A percentile compares a stretch with the other conserved stretches of the same genome.
Conservation (phyloP, 2,329 filamentous ascomycete species). For the Talaromyces sp. region DNA sequence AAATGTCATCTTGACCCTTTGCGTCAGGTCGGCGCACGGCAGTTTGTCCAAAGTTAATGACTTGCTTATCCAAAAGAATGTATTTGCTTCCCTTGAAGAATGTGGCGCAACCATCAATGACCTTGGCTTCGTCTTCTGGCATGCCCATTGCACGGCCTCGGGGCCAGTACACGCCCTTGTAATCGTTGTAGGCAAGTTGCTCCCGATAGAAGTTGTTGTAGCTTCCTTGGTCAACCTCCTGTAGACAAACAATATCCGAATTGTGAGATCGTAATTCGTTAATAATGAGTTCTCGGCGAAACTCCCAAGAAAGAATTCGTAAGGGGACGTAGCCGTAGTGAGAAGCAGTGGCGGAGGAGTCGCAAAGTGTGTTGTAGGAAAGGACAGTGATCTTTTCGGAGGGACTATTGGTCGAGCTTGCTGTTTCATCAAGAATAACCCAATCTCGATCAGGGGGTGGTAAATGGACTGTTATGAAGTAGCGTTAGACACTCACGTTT, state of each 20-base stretch:
- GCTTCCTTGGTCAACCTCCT: conserved; percentile 89
- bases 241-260: conserved; percentile 87
- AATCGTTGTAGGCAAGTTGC: conserved; percentile 82
- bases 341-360: conserved; percentile 82
- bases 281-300: conserved; percentile 78
- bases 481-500: conserved; percentile 20
- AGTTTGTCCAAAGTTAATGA: conserved; percentile 87
- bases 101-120: conserved; percentile 94
- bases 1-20: conserved; percentile 96
- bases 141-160: conserved; percentile 90
- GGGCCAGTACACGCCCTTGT: conserved; percentile 92
- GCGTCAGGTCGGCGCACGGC: conserved; percentile 95
- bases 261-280: conserved; percentile 77
- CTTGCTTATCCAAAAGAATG: conserved; percentile 88
- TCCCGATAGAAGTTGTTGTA: conserved; percentile 90
- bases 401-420: conserved; percentile 51
- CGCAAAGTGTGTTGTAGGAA: conserved; percentile 94
- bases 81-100: conserved; percentile 97
- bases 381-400: conserved; percentile 77
- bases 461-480: conserved; percentile 63
- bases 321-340: conserved; percentile 91
- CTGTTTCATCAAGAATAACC: conserved; percentile 68
- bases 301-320: conserved; percentile 81
- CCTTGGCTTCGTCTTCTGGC: conserved; percentile 81
- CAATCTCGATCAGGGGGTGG: conserved; percentile 76